Evolutionary conservation across 148 eudicot genomes (phyloP), one percentile per base, ranked within the genome.

Genomic region (Bassia scoparia): DNA sequence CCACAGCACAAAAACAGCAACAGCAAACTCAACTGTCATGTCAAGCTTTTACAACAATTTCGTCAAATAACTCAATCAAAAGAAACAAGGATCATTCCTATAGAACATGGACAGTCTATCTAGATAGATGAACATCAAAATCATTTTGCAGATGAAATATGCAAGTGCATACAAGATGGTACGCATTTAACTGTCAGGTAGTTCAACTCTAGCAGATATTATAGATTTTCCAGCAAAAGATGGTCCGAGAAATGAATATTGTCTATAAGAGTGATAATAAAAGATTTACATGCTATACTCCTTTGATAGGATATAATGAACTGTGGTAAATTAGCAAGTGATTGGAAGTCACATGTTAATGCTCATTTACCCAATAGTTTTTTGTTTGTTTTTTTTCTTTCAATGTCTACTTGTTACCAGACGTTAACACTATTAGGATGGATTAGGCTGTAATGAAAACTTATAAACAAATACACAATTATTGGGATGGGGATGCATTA

Each of bases 61-160:
- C 49, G 5, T 61, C 59, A 34, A 10, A 12, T 53, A 21, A 34
- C 21, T 27, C 24, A 54, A 3, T 23, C 1, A 17, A 20, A 65
- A 18, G 16, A 54, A 43, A 15, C 31, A 30, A 24, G 55, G 8
- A 30, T 21, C 26, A 44, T 53, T 30, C 41, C 48, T 29, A 35
- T 38, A 72, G 4, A 66, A 23, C 21, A 50, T 2, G 44, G 13
- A 31, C 17, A 13, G 10, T 20, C 3, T 12, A 74, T 34, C 69
- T 35, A 41, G 71, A 34, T 54, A 17, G 55, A 67, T 55, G 66
- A 74, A 29, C 52, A 64, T 61, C 29, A 17, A 15, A 37, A 53
- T 69, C 37, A 66, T 21, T 27, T 54, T 74, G 27, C 5, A 74
- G 71, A 74, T 74, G 23, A 37, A 65, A 7, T 0, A 53, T 65